Percentiles rank a stretch among this genome's conserved stretches.
Evolutionary conservation across 1,139 yeast genomes (phyloP).

Genomic region (Arxiozyma slooffiae): DNA sequence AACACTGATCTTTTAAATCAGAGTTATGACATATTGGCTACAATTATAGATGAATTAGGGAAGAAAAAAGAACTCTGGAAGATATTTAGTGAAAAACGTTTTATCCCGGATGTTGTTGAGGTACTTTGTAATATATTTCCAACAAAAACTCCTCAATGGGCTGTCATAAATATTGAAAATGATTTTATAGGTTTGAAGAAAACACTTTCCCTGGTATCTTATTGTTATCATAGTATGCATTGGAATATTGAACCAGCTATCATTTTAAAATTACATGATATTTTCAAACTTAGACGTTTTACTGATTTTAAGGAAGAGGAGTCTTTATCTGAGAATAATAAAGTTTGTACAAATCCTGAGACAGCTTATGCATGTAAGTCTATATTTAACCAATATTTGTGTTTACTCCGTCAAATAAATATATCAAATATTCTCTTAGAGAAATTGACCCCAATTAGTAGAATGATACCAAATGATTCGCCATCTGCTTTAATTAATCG

Average conservation of each 20-base stretch:
- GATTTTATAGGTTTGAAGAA: conserved; percentile 9
- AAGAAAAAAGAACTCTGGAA: conserved; percentile 17
- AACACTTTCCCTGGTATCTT: conserved; percentile 16
- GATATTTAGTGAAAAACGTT: background rate
- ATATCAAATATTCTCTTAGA: conserved; percentile 17
- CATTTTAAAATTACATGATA: conserved; percentile 17
- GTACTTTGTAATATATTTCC: conserved; percentile 20
- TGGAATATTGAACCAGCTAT: conserved; percentile 20
- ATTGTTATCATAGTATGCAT: conserved; percentile 9
- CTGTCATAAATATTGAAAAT: conserved; percentile 12
- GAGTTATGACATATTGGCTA: conserved; percentile 17
- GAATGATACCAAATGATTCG: conserved; percentile 14
- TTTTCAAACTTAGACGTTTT: conserved; percentile 24
- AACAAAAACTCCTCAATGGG: conserved; percentile 16
- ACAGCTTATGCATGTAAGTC: conserved; percentile 6
- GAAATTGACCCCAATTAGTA: conserved; percentile 26
- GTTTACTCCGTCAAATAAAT: conserved; percentile 10
- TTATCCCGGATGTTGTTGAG: conserved; percentile 13
- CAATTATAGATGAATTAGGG: conserved; percentile 11
- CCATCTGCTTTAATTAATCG: conserved; percentile 21
- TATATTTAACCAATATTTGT: conserved; percentile 22
- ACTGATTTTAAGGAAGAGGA: conserved; percentile 23
- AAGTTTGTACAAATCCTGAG: conserved; percentile 6
- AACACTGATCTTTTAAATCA: conserved; percentile 11
- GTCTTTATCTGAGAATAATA: conserved; percentile 3